phyloP scores from a whole-genome alignment of 2,329 filamentous ascomycete species.

The Magnaporthales sp. region DNA sequence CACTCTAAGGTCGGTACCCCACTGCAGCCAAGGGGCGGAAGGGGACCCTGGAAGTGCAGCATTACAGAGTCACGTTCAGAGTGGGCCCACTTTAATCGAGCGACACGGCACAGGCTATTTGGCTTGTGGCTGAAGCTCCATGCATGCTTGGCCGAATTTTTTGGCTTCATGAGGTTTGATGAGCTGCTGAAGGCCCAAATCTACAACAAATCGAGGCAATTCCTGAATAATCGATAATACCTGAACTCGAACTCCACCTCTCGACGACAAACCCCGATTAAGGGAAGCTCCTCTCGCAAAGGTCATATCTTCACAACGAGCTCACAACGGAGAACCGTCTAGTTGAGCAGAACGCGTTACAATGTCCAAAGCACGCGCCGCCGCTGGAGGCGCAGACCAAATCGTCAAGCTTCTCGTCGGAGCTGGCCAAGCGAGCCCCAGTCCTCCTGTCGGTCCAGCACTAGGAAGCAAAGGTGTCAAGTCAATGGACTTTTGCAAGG shows the following conservation, averaged over 20 bases:
- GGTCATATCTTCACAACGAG: background rate
- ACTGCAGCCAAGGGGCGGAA: background rate
- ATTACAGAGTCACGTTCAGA: background rate
- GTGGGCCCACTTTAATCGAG: background rate
- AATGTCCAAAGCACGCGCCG: conserved; percentile 44
- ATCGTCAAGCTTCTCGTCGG: conserved; percentile 97
- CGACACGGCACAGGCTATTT: background rate
- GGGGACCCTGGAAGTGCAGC: background rate
- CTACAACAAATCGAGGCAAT: background rate
- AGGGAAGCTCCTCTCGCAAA: background rate
- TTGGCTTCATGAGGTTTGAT: background rate
- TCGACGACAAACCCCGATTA: background rate
- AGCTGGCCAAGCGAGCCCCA: conserved; percentile 88
- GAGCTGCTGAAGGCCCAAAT: background rate
- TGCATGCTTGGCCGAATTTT: background rate
- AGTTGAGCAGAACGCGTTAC: background rate
- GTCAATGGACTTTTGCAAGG: conserved; percentile 99
- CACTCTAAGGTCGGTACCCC: background rate
- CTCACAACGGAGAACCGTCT: background rate
- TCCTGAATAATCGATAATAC: background rate
- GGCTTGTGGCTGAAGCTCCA: background rate
- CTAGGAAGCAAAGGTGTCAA: conserved; percentile 97
- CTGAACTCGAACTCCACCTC: background rate
- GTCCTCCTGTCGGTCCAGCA: conserved; percentile 91
- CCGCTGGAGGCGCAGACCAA: conserved; percentile 45